phyloP scores from a whole-genome alignment of 192 early-diverging fungal genomes.

The Radiomyces spectabilis region DNA sequence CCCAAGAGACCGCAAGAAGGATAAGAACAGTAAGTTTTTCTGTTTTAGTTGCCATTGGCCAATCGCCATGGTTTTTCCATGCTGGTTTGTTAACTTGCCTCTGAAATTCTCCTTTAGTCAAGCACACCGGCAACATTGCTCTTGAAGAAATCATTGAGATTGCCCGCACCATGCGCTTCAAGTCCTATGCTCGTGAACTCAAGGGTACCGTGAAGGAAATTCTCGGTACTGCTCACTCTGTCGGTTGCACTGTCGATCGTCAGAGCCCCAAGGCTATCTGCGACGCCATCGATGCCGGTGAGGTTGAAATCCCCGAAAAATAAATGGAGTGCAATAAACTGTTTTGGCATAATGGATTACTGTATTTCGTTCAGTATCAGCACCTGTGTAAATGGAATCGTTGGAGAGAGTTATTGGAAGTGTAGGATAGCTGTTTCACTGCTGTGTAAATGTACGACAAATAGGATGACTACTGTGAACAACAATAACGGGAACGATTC shows the following conservation, averaged over 20 bases:
- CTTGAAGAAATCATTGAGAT: constrained; percentile 92
- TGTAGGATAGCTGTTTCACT: too few relatives aligned
- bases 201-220: constrained; percentile 95
- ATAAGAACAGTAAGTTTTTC: too few relatives aligned
- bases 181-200: constrained; percentile 92
- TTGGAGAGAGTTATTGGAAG: too few relatives aligned
- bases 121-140: constrained; percentile 94
- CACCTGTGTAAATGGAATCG: too few relatives aligned
- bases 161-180: constrained; percentile 92
- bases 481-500: too few relatives aligned
- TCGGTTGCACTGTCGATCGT: constrained; percentile 98
- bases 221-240: constrained; percentile 89
- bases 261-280: constrained; percentile 83
- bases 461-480: too few relatives aligned
- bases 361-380: constrained; percentile 2
- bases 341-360: constrained; percentile 15
- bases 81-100: too few relatives aligned
- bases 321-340: neutral
- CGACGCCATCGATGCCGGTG: constrained; percentile 81
- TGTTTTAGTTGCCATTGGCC: too few relatives aligned
- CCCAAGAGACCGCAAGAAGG: constrained; percentile 97
- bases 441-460: too few relatives aligned
- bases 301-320: constrained; percentile 63
- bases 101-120: too few relatives aligned
- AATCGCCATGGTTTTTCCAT: too few relatives aligned